phyloP scores from a whole-genome alignment of 352 stramenopile genomes.

The Peronospora destructor region DNA sequence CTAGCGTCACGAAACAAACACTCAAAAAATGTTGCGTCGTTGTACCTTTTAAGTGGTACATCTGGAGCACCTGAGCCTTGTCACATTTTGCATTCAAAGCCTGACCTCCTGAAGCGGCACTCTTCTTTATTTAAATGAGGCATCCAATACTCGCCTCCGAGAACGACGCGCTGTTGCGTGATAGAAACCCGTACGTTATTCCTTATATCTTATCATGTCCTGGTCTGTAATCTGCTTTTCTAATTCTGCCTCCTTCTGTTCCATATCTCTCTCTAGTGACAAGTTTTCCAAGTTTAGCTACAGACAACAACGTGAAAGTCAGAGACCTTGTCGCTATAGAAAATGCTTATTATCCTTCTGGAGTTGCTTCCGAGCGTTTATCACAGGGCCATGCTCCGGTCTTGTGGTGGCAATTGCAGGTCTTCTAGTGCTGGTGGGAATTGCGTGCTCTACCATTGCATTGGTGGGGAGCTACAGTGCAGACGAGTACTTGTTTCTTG shows the following conservation, averaged over 20 bases:
- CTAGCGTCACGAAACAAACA: too few relatives aligned
- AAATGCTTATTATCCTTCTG: constrained; percentile 14
- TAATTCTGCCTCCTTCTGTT: constrained; percentile 41
- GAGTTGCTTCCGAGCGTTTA: constrained; percentile 21
- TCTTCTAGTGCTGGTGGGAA: constrained; percentile 33
- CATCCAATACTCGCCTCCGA: constrained; percentile 19
- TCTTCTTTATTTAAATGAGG: constrained; percentile 14
- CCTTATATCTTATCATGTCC: neutral
- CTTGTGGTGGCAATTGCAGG: constrained; percentile 31
- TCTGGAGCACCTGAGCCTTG: too few relatives aligned
- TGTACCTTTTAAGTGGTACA: too few relatives aligned
- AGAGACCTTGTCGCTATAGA: constrained; percentile 5
- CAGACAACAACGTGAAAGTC: constrained; percentile 3
- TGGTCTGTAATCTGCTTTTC: neutral
- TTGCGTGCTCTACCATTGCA: constrained; percentile 34
- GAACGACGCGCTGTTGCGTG: constrained; percentile 20
- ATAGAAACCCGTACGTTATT: constrained; percentile 33
- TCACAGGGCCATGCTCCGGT: constrained; percentile 20
- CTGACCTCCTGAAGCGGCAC: too few relatives aligned
- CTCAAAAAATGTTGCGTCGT: too few relatives aligned
- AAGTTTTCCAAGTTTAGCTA: constrained; percentile 27
- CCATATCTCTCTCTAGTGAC: constrained; percentile 56
- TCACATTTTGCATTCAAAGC: too few relatives aligned
- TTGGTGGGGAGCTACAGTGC: constrained; percentile 31
- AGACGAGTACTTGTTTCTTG: constrained; percentile 65